Percentiles rank a stretch among this genome's conserved stretches.
Evolutionary conservation across 164 flowering plant genomes (phyloP).

Genomic region (Chloranthus sessilifolius): DNA sequence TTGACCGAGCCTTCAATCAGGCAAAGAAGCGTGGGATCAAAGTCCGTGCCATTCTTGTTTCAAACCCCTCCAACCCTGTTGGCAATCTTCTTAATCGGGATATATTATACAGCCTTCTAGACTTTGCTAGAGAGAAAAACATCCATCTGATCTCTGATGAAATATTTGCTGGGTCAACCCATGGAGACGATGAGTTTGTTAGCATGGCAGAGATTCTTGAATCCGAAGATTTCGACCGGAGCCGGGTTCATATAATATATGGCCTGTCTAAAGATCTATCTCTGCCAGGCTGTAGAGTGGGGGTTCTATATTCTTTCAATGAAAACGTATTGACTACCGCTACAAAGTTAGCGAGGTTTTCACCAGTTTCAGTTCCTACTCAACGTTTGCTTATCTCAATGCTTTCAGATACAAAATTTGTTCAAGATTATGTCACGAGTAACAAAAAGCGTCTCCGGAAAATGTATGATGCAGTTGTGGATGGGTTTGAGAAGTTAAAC

Average conservation of each 20-base stretch:
- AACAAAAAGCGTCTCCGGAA: constrained; percentile 44
- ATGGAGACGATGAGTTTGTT: constrained; percentile 68
- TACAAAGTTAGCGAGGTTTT: constrained; percentile 68
- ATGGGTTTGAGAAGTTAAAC: constrained; percentile 58
- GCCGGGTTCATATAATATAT: constrained; percentile 78
- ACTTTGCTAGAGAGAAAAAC: constrained; percentile 90
- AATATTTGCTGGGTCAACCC: constrained; percentile 66
- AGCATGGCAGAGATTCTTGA: constrained; percentile 81
- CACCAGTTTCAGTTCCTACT: constrained; percentile 64
- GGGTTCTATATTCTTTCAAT: constrained; percentile 67
- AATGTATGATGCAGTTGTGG: constrained; percentile 40
- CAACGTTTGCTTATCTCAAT: constrained; percentile 63
- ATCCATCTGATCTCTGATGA: constrained; percentile 85
- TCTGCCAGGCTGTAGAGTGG: constrained; percentile 66
- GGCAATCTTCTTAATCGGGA: constrained; percentile 61
- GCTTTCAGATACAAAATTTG: constrained; percentile 66
- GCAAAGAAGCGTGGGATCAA: constrained; percentile 82
- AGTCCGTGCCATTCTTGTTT: constrained; percentile 74
- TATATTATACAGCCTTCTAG: constrained; percentile 55
- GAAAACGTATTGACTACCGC: constrained; percentile 63
- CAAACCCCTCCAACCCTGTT: constrained; percentile 89
- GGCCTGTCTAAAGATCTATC: constrained; percentile 76
- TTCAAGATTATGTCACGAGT: constrained; percentile 31
- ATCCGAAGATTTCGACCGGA: constrained; percentile 52
- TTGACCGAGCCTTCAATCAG: constrained; percentile 83